phyloP scores from a whole-genome alignment of 2,329 filamentous ascomycete genomes.

The Fulvia fulva region DNA sequence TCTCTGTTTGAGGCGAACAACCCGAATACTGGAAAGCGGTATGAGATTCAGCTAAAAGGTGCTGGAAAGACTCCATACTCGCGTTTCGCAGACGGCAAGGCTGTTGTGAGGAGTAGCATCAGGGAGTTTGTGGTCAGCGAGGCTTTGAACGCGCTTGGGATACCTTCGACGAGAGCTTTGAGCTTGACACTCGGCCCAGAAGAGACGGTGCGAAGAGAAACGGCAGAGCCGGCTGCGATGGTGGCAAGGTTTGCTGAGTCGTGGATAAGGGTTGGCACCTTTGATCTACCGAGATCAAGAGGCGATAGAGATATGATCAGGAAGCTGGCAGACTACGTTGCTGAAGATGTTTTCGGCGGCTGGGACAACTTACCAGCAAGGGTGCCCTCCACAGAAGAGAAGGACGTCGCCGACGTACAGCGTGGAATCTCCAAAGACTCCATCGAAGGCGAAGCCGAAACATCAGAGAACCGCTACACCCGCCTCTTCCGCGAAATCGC shows the following conservation, averaged over 20 bases:
- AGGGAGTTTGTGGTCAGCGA: constrained; percentile 93
- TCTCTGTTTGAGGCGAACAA: constrained; percentile 89
- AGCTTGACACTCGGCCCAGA: constrained; percentile 74
- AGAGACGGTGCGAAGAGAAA: constrained; percentile 70
- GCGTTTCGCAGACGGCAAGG: constrained; percentile 92
- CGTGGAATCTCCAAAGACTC: constrained; percentile 43
- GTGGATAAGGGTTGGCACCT: constrained; percentile 92
- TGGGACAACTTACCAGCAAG: constrained; percentile 76
- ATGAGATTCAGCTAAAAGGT: constrained; percentile 92
- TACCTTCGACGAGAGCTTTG: constrained; percentile 82
- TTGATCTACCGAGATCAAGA: constrained; percentile 81
- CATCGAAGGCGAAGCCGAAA: constrained; percentile 61
- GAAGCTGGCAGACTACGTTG: constrained; percentile 73
- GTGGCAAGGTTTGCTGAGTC: constrained; percentile 86
- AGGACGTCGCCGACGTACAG: constrained; percentile 43
- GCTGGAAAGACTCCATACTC: constrained; percentile 92
- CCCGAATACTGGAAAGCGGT: constrained; percentile 64
- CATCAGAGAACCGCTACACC: constrained; percentile 79
- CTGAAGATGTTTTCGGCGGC: constrained; percentile 80
- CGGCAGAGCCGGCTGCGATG: constrained; percentile 83
- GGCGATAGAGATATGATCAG: constrained; percentile 73
- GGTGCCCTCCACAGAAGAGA: constrained; percentile 45
- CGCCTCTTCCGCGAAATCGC: constrained; percentile 84
- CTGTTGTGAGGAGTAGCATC: constrained; percentile 87
- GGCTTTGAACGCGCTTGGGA: constrained; percentile 75